phyloP scores from a whole-genome alignment of 164 flowering plant species.

The Nymphaea colorata region DNA sequence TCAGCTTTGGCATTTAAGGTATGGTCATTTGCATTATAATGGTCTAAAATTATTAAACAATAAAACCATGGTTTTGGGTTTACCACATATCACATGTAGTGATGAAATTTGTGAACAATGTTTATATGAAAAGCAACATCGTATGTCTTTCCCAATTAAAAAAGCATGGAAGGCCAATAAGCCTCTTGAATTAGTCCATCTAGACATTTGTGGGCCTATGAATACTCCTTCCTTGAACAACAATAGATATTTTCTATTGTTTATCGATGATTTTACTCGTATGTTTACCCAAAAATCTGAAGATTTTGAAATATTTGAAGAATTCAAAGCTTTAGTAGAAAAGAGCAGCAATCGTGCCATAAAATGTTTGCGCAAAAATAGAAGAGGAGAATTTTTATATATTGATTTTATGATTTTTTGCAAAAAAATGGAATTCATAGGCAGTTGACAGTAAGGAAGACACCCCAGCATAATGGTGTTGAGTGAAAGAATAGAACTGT shows the following conservation, averaged over 20 bases:
- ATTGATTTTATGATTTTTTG: slow-evolving; percentile 2
- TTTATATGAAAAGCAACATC: background rate
- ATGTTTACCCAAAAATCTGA: background rate
- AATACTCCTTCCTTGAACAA: background rate
- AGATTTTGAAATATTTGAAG: slow-evolving; percentile 2
- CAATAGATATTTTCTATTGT: background rate
- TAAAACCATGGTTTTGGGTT: slow-evolving; percentile 6
- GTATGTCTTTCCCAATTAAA: background rate
- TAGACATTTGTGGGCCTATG: slow-evolving; percentile 1
- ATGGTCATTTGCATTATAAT: slow-evolving; percentile 3
- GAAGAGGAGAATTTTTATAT: slow-evolving; percentile 2
- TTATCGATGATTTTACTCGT: slow-evolving; percentile 1
- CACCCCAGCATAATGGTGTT: slow-evolving; percentile 4
- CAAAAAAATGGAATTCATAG: slow-evolving; percentile 3
- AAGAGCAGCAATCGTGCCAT: background rate
- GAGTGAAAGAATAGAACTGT: slow-evolving; percentile 5
- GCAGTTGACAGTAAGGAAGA: slow-evolving; percentile 1
- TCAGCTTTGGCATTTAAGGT: slow-evolving; percentile 1
- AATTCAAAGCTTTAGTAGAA: slow-evolving; percentile 5
- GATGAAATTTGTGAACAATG: background rate
- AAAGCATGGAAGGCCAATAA: slow-evolving; percentile 1
- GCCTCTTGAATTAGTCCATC: background rate
- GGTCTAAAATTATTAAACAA: slow-evolving; percentile 1
- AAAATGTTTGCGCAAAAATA: background rate
- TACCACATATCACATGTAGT: background rate